phyloP scores from a whole-genome alignment of 306 rosid species.

The Vigna nakashimae region DNA sequence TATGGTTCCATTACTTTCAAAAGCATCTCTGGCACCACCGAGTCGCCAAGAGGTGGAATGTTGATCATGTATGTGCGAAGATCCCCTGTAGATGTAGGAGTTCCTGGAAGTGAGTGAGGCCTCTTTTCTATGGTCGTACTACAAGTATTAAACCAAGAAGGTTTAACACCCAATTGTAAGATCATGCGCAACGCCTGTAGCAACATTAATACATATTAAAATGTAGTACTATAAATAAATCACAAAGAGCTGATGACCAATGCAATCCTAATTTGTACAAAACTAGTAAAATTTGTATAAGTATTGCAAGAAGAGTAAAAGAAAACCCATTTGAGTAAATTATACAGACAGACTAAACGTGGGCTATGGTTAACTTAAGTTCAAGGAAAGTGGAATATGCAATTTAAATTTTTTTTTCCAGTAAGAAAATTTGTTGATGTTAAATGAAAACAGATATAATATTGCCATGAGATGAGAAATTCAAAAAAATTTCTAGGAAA shows the following conservation, averaged over 20 bases:
- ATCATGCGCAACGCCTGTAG: slow-evolving; percentile 90
- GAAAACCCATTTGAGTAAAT: slow-evolving; percentile 7
- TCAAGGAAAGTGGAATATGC: slow-evolving; percentile 7
- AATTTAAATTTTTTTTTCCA: slow-evolving; percentile 16
- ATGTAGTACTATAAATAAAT: slow-evolving; percentile 19
- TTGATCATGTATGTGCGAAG: slow-evolving; percentile 85
- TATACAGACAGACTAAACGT: background rate
- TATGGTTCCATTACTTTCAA: slow-evolving; percentile 94
- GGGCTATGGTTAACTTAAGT: background rate
- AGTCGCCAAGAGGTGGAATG: slow-evolving; percentile 80
- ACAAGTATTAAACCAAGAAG: slow-evolving; percentile 94
- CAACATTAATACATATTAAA: slow-evolving; percentile 37
- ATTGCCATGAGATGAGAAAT: background rate
- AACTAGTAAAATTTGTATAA: slow-evolving; percentile 13
- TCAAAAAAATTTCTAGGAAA: background rate
- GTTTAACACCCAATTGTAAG: slow-evolving; percentile 92
- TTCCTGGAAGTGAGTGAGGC: slow-evolving; percentile 82
- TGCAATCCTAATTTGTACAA: slow-evolving; percentile 14
- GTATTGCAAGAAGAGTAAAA: slow-evolving; percentile 16
- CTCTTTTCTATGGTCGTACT: slow-evolving; percentile 77
- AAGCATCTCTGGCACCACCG: slow-evolving; percentile 94
- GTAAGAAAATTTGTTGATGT: slow-evolving; percentile 8
- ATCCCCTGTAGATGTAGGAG: slow-evolving; percentile 69
- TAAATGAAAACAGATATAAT: slow-evolving; percentile 5
- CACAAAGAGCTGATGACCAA: slow-evolving; percentile 23